Evolutionary conservation across 306 rosid genomes (phyloP), one percentile per base, ranked within the genome.

Genomic region (Ochetophila trinervis): DNA sequence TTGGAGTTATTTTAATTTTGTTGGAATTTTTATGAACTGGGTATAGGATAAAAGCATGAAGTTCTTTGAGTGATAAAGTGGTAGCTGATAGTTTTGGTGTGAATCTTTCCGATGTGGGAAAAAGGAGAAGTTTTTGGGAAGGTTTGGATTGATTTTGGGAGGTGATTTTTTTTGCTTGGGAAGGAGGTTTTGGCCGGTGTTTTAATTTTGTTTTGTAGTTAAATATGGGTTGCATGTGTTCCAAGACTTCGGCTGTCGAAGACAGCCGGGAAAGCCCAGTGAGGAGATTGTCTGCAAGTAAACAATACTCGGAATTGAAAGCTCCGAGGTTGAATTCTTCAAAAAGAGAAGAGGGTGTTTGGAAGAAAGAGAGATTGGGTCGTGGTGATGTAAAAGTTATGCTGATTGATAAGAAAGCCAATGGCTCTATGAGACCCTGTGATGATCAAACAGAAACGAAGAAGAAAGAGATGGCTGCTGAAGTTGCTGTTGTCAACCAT

Each of bases 161-260:
- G 49, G 60, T 71, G 63, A 36, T 16, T 59, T 57, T 19, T 59
- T 57, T 62, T 60, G 72, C 70, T 76, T 69, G 63, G 68, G 71
- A 51, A 70, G 69, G 60, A 60, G 57, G 65, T 63, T 27, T 20
- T 47, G 68, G 55, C 45, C 53, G 35, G 20, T 27, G 5, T 65
- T 66, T 30, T 64, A 22, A 21, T 42, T 40, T 59, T 75, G 53
- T 60, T n/a, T n/a, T n/a, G 48, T 67, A 55, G 44, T 62, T 19
- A 83, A 71, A 71, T 23, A 92, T 92, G 98, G 98, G 98, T 71
- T 83, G 90, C 66, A 64, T 73, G 18, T 53, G 42, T 77, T 72
- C 89, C 68, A 92, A 86, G 76, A 74, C 73, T 74, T 81, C 95
- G 32, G 86, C 84, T 57, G 85, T 79, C 12, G 83, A 87, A 63